These are phyloP conservation scores for Neonectria magnoliae DNA, from an alignment of 2,329 filamentous ascomycete genomes.

Conservation along the genomic window DNA sequence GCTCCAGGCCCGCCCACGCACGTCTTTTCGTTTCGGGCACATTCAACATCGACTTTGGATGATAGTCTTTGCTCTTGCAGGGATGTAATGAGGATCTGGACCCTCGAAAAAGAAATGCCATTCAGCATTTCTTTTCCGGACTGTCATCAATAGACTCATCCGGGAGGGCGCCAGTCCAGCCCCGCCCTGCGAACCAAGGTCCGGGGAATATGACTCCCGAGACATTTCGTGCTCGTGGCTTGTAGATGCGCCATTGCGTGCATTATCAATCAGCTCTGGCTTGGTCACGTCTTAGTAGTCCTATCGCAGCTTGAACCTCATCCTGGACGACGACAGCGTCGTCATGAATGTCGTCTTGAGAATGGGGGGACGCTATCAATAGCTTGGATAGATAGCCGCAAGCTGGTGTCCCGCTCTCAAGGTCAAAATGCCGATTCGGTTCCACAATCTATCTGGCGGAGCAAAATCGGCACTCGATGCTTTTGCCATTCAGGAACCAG, in stretches of 20 bases:
- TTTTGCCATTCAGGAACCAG: background rate
- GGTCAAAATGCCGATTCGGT: conserved; percentile 1
- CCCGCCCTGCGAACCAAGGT: background rate
- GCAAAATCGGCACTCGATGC: conserved; percentile 1
- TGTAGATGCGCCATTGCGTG: background rate
- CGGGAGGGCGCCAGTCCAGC: background rate
- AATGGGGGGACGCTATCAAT: background rate
- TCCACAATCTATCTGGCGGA: conserved; percentile 3
- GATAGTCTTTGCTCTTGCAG: conserved; percentile 15
- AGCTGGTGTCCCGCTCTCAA: background rate
- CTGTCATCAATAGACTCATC: background rate
- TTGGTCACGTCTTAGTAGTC: background rate
- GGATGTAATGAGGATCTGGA: background rate
- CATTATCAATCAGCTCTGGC: background rate
- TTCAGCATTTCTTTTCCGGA: background rate
- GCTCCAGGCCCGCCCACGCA: conserved; percentile 1
- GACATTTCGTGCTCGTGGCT: background rate
- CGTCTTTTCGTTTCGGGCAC: conserved; percentile 16
- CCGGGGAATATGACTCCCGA: conserved; percentile 1
- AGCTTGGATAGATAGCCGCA: background rate
- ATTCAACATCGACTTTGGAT: conserved; percentile 7
- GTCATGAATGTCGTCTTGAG: background rate
- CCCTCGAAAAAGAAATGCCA: background rate
- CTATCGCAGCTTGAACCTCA: background rate
- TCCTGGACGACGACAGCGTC: background rate